These are phyloP conservation scores for Chenopodium berlandieri DNA, from an alignment of 148 eudicot genomes.

Conservation along the genomic window DNA sequence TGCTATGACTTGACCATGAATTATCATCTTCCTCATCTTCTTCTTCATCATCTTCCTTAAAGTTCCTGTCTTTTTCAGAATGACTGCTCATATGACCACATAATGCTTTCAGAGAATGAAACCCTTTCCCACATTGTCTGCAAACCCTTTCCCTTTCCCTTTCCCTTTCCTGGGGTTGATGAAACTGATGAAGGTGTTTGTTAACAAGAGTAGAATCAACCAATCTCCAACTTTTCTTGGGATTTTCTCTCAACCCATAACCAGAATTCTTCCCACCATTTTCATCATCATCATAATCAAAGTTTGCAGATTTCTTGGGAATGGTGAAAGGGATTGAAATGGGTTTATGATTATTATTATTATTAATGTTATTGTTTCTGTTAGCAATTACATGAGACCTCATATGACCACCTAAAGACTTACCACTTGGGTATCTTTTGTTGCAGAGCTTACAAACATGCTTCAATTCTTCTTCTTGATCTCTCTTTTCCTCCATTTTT, in stretches of 20 bases:
- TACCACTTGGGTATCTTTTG: slow-evolving; percentile 65
- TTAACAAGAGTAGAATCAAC: slow-evolving; percentile 28
- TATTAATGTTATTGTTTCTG: slow-evolving; percentile 19
- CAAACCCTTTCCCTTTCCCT: slow-evolving; percentile 48
- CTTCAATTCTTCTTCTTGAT: slow-evolving; percentile 39
- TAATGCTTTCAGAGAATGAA: slow-evolving; percentile 78
- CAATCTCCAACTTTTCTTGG: slow-evolving; percentile 77
- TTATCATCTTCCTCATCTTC: slow-evolving; percentile 31
- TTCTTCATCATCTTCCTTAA: slow-evolving; percentile 28
- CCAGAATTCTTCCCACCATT: slow-evolving; percentile 39
- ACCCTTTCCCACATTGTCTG: slow-evolving; percentile 89
- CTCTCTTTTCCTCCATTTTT: slow-evolving; percentile 46
- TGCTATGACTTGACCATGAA: slow-evolving; percentile 36
- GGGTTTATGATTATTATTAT: not conserved
- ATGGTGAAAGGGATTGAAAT: not conserved
- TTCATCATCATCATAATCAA: slow-evolving; percentile 25
- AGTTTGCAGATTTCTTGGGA: slow-evolving; percentile 29
- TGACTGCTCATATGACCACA: slow-evolving; percentile 98
- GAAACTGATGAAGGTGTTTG: not conserved
- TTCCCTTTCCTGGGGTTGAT: slow-evolving; percentile 25
- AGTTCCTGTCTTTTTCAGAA: slow-evolving; percentile 55
- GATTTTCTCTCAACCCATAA: slow-evolving; percentile 73
- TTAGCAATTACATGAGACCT: slow-evolving; percentile 73
- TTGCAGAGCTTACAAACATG: slow-evolving; percentile 63
- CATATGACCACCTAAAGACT: slow-evolving; percentile 84